phyloP scores from a whole-genome alignment of 2,329 filamentous ascomycete species.

The Beauveria scarabaeidicola region DNA sequence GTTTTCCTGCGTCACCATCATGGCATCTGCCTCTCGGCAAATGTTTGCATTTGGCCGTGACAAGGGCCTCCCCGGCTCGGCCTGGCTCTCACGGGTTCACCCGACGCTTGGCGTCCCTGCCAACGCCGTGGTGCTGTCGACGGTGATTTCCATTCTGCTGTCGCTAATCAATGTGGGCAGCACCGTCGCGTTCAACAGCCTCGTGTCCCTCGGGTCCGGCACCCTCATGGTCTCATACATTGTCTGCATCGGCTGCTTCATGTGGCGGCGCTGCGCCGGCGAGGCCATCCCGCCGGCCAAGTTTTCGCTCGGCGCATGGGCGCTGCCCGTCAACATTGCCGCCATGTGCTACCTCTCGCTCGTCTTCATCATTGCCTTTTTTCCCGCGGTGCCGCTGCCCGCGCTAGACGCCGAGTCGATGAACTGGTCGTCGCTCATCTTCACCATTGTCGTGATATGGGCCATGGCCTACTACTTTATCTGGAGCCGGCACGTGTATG shows the following conservation, averaged over 20 bases:
- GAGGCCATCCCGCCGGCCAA: slow-evolving; percentile 13
- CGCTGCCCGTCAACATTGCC: slow-evolving; percentile 32
- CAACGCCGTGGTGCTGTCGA: slow-evolving; percentile 45
- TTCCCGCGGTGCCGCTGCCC: slow-evolving; percentile 31
- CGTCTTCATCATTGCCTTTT: slow-evolving; percentile 40
- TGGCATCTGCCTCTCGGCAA: slow-evolving; percentile 19
- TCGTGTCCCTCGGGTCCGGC: slow-evolving; percentile 41
- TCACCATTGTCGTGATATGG: slow-evolving; percentile 28
- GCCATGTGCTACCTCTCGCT: slow-evolving; percentile 35
- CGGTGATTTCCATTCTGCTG: slow-evolving; percentile 33
- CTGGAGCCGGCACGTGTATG: slow-evolving; percentile 15
- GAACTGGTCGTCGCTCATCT: slow-evolving; percentile 42
- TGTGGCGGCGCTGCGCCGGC: slow-evolving; percentile 28
- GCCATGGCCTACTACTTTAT: slow-evolving; percentile 31
- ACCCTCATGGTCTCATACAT: slow-evolving; percentile 44
- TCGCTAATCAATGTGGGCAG: slow-evolving; percentile 44
- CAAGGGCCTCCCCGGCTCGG: slow-evolving; percentile 44
- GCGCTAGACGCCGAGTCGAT: slow-evolving; percentile 28
- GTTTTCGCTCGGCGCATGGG: slow-evolving; percentile 30
- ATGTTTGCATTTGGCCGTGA: slow-evolving; percentile 24
- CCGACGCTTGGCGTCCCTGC: slow-evolving; percentile 49
- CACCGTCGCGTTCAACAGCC: slow-evolving; percentile 41
- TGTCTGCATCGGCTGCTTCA: slow-evolving; percentile 35
- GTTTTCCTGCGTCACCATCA: slow-evolving; percentile 16
- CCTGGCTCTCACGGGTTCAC: slow-evolving; percentile 50